phyloP scores from a whole-genome alignment of 73 alveolate genomes.

The Uronychia binucleata region DNA sequence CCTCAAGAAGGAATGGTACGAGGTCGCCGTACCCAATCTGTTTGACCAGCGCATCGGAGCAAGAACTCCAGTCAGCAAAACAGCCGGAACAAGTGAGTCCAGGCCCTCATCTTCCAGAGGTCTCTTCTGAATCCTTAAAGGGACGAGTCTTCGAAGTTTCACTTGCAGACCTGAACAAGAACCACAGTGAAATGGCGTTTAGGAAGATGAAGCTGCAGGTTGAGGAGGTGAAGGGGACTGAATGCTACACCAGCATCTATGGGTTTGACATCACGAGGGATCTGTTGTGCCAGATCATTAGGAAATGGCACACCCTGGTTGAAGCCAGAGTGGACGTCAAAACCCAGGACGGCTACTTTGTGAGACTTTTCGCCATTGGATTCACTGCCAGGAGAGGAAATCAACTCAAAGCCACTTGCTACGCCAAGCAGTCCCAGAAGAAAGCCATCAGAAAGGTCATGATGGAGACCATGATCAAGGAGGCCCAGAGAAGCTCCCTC shows the following conservation, averaged over 20 bases:
- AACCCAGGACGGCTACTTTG: slow-evolving; percentile 86
- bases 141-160: slow-evolving; percentile 95
- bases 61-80: slow-evolving; percentile 89
- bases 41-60: slow-evolving; percentile 78
- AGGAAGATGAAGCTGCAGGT: slow-evolving; percentile 93
- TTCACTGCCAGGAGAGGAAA: slow-evolving; percentile 85
- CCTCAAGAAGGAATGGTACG: slow-evolving; percentile 94
- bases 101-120: slow-evolving; percentile 39
- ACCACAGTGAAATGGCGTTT: slow-evolving; percentile 67
- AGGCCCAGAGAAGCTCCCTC: slow-evolving; percentile 75
- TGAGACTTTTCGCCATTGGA: slow-evolving; percentile 92
- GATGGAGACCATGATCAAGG: slow-evolving; percentile 83
- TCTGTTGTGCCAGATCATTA: slow-evolving; percentile 85
- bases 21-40: slow-evolving; percentile 90
- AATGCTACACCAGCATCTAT: slow-evolving; percentile 90
- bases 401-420: slow-evolving; percentile 90
- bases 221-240: slow-evolving; percentile 95
- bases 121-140: slow-evolving; percentile 81
- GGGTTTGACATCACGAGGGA: slow-evolving; percentile 96
- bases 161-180: slow-evolving; percentile 77
- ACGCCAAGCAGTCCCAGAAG: slow-evolving; percentile 88
- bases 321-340: slow-evolving; percentile 92
- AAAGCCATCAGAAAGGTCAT: slow-evolving; percentile 93
- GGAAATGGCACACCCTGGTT: slow-evolving; percentile 94
- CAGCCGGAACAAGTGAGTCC: slow-evolving; percentile 88